Conservation (phyloP, 306 rosid genomes). For the Glycine tomentella region DNA sequence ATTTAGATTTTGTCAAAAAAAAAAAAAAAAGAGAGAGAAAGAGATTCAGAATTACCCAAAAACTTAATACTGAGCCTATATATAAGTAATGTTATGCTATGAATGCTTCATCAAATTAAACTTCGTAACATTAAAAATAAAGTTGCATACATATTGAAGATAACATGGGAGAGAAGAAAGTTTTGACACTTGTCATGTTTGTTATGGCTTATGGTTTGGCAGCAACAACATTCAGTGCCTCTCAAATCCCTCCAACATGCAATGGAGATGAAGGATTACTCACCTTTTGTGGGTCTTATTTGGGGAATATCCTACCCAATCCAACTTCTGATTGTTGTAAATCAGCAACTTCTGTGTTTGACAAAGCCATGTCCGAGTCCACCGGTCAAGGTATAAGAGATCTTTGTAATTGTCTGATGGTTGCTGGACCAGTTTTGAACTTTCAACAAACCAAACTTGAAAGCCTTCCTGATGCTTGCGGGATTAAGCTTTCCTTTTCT, state of each 20-base stretch:
- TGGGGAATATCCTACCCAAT: not conserved
- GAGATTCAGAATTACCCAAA: too few species aligned
- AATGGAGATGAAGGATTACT: not conserved
- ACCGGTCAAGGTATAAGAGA: not conserved
- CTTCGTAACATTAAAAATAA: not conserved
- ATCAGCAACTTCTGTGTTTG: not conserved
- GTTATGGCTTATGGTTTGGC: not conserved
- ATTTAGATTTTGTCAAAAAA: too few species aligned
- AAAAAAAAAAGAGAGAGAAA: too few species aligned
- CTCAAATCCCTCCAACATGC: not conserved
- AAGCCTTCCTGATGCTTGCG: not conserved
- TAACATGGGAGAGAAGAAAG: not conserved
- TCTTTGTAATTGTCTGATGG: not conserved
- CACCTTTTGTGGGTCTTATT: not conserved
- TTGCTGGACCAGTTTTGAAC: not conserved
- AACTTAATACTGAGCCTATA: not conserved
- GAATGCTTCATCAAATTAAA: not conserved
- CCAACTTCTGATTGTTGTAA: not conserved
- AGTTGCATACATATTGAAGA: not conserved
- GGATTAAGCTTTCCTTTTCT: not conserved
- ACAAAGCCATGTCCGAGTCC: not conserved
- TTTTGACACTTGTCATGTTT: not conserved
- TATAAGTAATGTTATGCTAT: not conserved
- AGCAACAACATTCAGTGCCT: not conserved
- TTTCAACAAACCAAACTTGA: not conserved